Conservation (phyloP, 306 rosid genomes). For the Arachis stenosperma region DNA sequence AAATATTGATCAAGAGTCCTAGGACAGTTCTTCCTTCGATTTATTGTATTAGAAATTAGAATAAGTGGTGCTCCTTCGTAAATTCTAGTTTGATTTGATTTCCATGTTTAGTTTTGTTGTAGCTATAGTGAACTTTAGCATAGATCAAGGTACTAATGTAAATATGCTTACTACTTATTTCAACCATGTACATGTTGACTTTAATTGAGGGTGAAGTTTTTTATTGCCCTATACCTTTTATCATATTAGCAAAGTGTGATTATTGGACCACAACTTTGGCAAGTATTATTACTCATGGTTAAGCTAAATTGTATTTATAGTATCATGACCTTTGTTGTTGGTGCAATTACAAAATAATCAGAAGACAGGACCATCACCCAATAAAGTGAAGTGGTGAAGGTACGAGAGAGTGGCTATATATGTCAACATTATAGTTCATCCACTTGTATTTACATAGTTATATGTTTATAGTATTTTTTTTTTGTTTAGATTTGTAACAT, state of each 20-base stretch:
- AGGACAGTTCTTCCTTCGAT: too few relatives aligned
- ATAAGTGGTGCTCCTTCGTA: conserved; percentile 1
- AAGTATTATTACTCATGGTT: too few relatives aligned
- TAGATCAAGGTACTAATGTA: conserved; percentile 46
- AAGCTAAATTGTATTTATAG: background rate
- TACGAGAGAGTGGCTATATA: background rate
- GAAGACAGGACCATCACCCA: conserved; percentile 21
- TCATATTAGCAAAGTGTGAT: conserved; percentile 21
- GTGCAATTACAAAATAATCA: conserved; percentile 25
- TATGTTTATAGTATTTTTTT: too few relatives aligned
- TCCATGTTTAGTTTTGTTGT: conserved; percentile 27
- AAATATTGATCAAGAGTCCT: too few relatives aligned
- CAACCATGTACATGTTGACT: conserved; percentile 31
- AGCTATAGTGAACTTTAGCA: conserved; percentile 10
- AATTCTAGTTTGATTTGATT: conserved; percentile 10
- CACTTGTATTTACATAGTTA: too few relatives aligned
- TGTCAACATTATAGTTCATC: conserved; percentile 4
- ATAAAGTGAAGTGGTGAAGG: too few relatives aligned
- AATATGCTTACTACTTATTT: conserved; percentile 37
- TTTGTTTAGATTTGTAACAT: too few relatives aligned
- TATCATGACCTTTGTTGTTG: conserved; percentile 5
- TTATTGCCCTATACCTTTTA: conserved; percentile 47
- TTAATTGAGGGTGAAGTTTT: conserved; percentile 46
- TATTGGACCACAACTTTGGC: conserved; percentile 23
- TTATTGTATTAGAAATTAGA: conserved; percentile 32